A percentile compares a stretch with the other conserved stretches of the same genome.
These are phyloP conservation scores for Xylaria flabelliformis DNA, from an alignment of 495 filamentous ascomycete species.

Conservation along the genomic window DNA sequence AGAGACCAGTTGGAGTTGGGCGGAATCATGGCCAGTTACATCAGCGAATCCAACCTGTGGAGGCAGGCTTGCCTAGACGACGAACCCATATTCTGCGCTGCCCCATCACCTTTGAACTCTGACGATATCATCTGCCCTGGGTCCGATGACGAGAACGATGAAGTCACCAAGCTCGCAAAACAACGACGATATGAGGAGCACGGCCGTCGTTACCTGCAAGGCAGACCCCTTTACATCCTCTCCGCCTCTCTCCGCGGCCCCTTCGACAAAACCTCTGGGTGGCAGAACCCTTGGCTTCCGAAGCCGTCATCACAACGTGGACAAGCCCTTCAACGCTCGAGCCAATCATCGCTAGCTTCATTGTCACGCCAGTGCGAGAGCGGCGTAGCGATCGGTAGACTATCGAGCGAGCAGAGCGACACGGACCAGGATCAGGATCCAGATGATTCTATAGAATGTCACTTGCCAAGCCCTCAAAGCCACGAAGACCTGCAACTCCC, in stretches of 20 bases:
- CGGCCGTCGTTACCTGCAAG: slow-evolving; percentile 64
- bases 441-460: slow-evolving; percentile 33
- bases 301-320: slow-evolving; percentile 28
- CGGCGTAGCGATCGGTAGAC: background rate
- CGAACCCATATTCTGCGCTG: slow-evolving; percentile 55
- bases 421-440: slow-evolving; percentile 18
- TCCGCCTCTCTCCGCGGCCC: slow-evolving; percentile 69
- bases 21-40: slow-evolving; percentile 29
- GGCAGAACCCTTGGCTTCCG: slow-evolving; percentile 70
- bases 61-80: slow-evolving; percentile 40
- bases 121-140: slow-evolving; percentile 55
- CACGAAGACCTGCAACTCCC: slow-evolving; percentile 30
- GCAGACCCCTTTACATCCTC: slow-evolving; percentile 62
- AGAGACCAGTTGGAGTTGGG: slow-evolving; percentile 5
- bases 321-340: slow-evolving; percentile 23
- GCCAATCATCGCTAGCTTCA: background rate
- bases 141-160: slow-evolving; percentile 65
- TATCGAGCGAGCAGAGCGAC: slow-evolving; percentile 17
- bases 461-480: slow-evolving; percentile 41
- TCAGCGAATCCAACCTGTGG: slow-evolving; percentile 21
- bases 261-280: slow-evolving; percentile 60
- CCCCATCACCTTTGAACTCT: slow-evolving; percentile 39
- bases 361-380: background rate
- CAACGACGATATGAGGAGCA: slow-evolving; percentile 63
- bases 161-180: slow-evolving; percentile 50